A percentile compares a stretch with the other conserved stretches of the same genome.
phyloP scores from a whole-genome alignment of 192 early-diverging fungal species.

The Gamsiella multidivaricata region DNA sequence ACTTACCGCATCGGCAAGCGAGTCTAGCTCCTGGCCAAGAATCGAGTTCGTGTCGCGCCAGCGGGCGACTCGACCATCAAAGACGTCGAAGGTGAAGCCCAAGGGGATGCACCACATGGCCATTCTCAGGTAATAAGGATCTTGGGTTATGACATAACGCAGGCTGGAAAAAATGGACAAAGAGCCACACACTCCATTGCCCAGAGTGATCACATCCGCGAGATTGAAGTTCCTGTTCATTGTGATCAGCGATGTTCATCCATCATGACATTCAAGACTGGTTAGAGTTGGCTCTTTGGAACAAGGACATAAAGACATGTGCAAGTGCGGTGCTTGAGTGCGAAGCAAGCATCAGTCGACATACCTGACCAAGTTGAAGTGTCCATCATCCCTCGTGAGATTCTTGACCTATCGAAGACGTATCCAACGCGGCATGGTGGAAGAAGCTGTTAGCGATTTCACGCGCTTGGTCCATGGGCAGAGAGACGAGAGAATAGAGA shows the following conservation, averaged over 20 bases:
- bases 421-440: background rate
- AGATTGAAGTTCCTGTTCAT: conserved; percentile 73
- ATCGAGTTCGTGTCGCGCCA: conserved; percentile 80
- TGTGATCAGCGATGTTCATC: background rate
- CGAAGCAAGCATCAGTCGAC: background rate
- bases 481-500: background rate
- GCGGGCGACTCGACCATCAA: conserved; percentile 85
- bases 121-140: conserved; percentile 67
- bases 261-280: background rate
- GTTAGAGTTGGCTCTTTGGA: background rate
- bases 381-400: conserved; percentile 49
- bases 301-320: background rate
- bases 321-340: background rate
- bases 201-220: conserved; percentile 89
- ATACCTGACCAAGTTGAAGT: conserved; percentile 54
- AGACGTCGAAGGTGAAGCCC: conserved; percentile 78
- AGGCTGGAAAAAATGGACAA: conserved; percentile 78
- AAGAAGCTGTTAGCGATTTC: background rate
- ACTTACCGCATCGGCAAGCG: conserved; percentile 85
- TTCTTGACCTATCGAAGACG: conserved; percentile 32
- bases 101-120: conserved; percentile 75
- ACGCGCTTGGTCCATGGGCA: too few relatives aligned
- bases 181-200: conserved; percentile 84
- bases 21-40: conserved; percentile 91
- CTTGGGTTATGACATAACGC: conserved; percentile 75